Percentiles rank a stretch among this genome's conserved stretches.
These are phyloP conservation scores for Hypoxylon sp. DNA, from an alignment of 2,329 filamentous ascomycete species.

Conservation along the genomic window DNA sequence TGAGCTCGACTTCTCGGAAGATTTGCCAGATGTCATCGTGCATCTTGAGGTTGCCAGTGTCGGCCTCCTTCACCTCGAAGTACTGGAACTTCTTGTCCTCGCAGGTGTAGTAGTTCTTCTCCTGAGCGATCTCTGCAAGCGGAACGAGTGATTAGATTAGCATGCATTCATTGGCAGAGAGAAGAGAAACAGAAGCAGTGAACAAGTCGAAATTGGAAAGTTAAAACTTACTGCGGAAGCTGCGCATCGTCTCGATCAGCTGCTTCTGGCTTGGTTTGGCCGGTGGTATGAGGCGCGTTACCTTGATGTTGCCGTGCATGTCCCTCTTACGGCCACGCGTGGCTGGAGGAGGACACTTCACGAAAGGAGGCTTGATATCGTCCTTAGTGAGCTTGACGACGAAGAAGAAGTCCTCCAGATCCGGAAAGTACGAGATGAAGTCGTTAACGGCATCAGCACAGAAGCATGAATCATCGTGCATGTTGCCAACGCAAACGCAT, in stretches of 20 bases:
- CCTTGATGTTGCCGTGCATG: neutral
- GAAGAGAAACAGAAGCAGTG: no score
- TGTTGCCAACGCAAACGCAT: neutral
- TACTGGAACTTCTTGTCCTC: neutral
- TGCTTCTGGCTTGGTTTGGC: neutral
- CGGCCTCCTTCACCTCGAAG: neutral
- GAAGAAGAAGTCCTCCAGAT: constrained; percentile 45
- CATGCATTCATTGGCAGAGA: no score
- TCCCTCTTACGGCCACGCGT: neutral
- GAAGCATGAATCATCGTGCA: neutral
- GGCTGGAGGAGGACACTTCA: no score
- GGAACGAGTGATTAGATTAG: no score
- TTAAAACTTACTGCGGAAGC: constrained; percentile 21
- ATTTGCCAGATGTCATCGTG: neutral
- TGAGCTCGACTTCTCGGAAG: neutral
- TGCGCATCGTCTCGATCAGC: neutral
- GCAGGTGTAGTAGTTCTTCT: neutral
- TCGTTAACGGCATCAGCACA: neutral
- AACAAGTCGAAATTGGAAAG: no score
- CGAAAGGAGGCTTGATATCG: neutral
- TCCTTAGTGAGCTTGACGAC: constrained; percentile 29
- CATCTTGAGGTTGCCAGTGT: neutral
- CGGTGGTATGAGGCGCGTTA: neutral
- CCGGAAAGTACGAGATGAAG: constrained; percentile 41
- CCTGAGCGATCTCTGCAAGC: neutral